Percentiles rank a stretch among this genome's conserved stretches.
Evolutionary conservation across 2,329 filamentous ascomycete species (phyloP).

Genomic region (Blastomyces emzantsi): DNA sequence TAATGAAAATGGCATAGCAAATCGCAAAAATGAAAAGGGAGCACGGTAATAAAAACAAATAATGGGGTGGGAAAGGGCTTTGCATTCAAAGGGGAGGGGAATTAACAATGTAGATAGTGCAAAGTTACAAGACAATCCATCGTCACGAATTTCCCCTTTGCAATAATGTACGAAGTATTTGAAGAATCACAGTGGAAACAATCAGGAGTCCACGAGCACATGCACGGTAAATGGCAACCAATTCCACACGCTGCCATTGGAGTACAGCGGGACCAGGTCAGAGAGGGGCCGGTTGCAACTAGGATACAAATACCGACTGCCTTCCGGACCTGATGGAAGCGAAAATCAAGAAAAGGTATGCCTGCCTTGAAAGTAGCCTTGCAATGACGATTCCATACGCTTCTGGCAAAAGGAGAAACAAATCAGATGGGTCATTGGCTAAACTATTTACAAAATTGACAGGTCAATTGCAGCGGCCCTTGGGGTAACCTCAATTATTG

Average conservation of each 20-base stretch:
- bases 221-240: not conserved
- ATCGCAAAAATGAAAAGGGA: not conserved
- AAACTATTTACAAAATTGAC: conserved; percentile 6
- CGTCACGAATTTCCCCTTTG: not conserved
- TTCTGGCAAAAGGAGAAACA: not conserved
- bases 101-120: not conserved
- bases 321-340: not conserved
- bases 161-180: not conserved
- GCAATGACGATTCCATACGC: not conserved
- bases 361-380: not conserved
- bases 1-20: not conserved
- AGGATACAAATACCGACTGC: not conserved
- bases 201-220: not conserved
- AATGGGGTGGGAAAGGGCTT: not conserved
- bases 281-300: not conserved
- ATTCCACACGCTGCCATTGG: not conserved
- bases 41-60: not conserved
- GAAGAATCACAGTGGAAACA: not conserved
- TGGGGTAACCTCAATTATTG: conserved; percentile 25
- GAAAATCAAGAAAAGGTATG: not conserved
- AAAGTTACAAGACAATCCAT: not conserved
- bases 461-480: conserved; percentile 10
- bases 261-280: not conserved
- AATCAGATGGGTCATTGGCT: not conserved
- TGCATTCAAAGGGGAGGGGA: not conserved